phyloP scores from a whole-genome alignment of 208 protist species.

The Entamoeba moshkovskii region DNA sequence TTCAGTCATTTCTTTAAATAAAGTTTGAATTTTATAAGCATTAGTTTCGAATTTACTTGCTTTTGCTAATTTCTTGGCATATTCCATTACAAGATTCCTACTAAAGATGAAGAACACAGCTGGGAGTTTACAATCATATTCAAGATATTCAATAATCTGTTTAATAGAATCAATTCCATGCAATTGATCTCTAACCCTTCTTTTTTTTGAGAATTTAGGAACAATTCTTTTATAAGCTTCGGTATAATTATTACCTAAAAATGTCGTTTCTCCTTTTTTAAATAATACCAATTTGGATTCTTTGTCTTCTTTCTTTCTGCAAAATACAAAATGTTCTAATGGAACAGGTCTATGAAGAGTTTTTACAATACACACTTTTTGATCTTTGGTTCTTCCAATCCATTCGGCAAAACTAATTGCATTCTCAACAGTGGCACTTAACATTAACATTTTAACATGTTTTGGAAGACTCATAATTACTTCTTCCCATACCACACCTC shows the following conservation, averaged over 20 bases:
- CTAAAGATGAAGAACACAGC: conserved; percentile 94
- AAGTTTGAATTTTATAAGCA: not conserved
- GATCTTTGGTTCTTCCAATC: conserved; percentile 57
- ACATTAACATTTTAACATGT: conserved; percentile 60
- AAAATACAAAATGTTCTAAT: conserved; percentile 50
- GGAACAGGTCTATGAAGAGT: conserved; percentile 64
- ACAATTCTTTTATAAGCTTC: not conserved
- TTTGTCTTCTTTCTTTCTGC: not conserved
- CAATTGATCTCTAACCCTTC: not conserved
- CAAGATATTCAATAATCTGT: conserved; percentile 47
- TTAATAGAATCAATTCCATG: not conserved
- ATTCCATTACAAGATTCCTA: conserved; percentile 81
- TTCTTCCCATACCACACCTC: conserved; percentile 74
- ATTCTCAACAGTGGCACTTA: conserved; percentile 60
- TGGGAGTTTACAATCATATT: conserved; percentile 81
- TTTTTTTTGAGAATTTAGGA: not conserved
- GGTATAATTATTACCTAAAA: not conserved
- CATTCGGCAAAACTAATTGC: conserved; percentile 62
- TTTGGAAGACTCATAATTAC: conserved; percentile 71
- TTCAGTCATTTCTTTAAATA: not conserved
- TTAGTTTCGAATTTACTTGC: not conserved
- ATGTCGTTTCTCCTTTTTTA: not conserved
- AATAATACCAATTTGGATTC: not conserved
- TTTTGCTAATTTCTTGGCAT: not conserved
- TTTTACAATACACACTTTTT: conserved; percentile 54